These are phyloP conservation scores for Kewa caespitosa DNA, from an alignment of 179 eudicot species.

Conservation along the genomic window DNA sequence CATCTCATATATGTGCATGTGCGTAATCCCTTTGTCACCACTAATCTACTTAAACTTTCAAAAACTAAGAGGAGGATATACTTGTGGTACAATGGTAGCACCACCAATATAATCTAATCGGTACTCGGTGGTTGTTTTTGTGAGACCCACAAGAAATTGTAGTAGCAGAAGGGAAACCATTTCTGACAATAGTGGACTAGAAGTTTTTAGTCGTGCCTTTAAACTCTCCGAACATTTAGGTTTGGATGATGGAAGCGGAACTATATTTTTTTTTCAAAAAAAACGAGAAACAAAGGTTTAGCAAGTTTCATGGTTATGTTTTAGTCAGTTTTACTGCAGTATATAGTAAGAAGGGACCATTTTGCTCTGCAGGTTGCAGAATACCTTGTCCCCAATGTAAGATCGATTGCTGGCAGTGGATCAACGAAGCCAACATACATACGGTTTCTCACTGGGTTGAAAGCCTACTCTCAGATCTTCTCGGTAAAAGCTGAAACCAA, in stretches of 20 bases:
- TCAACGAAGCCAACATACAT: conserved; percentile 80
- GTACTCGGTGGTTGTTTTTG: too few species aligned
- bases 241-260: neutral
- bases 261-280: neutral
- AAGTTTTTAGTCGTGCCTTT: too few species aligned
- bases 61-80: too few species aligned
- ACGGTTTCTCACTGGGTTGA: conserved; percentile 87
- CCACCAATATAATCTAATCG: too few species aligned
- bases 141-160: too few species aligned
- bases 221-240: neutral
- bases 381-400: conserved; percentile 80
- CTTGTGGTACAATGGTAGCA: too few species aligned
- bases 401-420: conserved; percentile 69
- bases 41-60: neutral
- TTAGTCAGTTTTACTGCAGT: neutral
- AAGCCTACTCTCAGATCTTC: conserved; percentile 95
- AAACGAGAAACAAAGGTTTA: neutral
- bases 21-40: neutral
- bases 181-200: too few species aligned
- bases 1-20: neutral
- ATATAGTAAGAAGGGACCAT: conserved; percentile 1
- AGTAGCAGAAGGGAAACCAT: too few species aligned
- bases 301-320: too few species aligned
- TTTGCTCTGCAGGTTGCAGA: conserved; percentile 65
- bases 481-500: conserved; percentile 44